Percentiles rank a stretch among this genome's conserved stretches.
phyloP scores from a whole-genome alignment of 768 basidiomycete genomes.

The Leucocoprinus leucothites region DNA sequence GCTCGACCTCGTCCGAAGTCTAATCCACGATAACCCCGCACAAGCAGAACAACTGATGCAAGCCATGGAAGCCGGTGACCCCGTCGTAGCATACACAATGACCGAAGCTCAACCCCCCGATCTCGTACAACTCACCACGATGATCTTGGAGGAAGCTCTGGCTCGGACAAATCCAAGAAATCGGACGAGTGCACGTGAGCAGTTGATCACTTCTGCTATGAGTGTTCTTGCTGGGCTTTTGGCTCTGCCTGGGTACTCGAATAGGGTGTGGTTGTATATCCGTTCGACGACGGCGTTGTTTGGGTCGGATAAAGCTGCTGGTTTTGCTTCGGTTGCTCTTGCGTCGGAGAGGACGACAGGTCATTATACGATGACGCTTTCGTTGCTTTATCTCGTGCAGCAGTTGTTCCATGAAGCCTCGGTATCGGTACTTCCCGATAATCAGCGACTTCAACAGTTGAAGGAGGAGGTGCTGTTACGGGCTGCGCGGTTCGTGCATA shows the following conservation, averaged over 20 bases:
- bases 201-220: slow-evolving; percentile 77
- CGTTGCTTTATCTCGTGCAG: slow-evolving; percentile 73
- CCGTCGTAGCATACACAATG: slow-evolving; percentile 50
- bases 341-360: slow-evolving; percentile 69
- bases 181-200: slow-evolving; percentile 44
- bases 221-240: slow-evolving; percentile 78
- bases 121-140: slow-evolving; percentile 75
- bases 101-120: slow-evolving; percentile 59
- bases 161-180: slow-evolving; percentile 44
- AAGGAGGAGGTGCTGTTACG: slow-evolving; percentile 84
- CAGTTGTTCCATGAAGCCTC: slow-evolving; percentile 75
- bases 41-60: slow-evolving; percentile 66
- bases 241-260: slow-evolving; percentile 70
- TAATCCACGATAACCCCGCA: slow-evolving; percentile 66
- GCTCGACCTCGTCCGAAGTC: slow-evolving; percentile 75
- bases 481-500: slow-evolving; percentile 75
- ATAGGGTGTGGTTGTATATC: slow-evolving; percentile 85
- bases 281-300: slow-evolving; percentile 78
- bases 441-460: slow-evolving; percentile 60
- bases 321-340: slow-evolving; percentile 64
- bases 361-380: slow-evolving; percentile 78
- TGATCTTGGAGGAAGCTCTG: slow-evolving; percentile 78
- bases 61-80: slow-evolving; percentile 56
- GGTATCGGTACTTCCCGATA: slow-evolving; percentile 51
- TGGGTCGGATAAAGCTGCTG: slow-evolving; percentile 53